A percentile compares a stretch with the other conserved stretches of the same genome.
These are phyloP conservation scores for Aspergillus latus DNA, from an alignment of 2,329 filamentous ascomycete genomes.

Conservation along the genomic window DNA sequence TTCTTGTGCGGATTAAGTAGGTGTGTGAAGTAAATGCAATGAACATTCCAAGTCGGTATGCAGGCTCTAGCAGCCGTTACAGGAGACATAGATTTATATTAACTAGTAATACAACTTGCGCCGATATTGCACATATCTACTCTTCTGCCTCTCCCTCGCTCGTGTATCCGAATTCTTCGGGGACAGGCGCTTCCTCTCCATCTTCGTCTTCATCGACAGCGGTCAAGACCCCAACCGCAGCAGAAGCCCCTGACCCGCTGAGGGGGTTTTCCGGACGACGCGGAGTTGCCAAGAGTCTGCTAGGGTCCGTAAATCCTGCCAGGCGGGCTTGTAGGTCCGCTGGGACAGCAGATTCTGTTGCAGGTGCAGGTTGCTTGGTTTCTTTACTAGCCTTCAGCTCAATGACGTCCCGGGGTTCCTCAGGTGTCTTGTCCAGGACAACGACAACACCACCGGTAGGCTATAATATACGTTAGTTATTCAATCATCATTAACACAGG, in stretches of 20 bases:
- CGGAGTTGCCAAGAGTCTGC: constrained; percentile 33
- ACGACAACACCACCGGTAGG: constrained; percentile 91
- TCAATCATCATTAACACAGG: neutral
- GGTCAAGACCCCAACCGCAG: constrained; percentile 76
- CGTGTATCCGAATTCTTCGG: constrained; percentile 49
- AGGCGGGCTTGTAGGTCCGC: constrained; percentile 41
- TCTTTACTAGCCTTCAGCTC: constrained; percentile 90
- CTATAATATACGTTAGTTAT: constrained; percentile 45
- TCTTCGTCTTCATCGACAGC: constrained; percentile 73
- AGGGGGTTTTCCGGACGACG: constrained; percentile 28
- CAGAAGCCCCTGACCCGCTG: constrained; percentile 57
- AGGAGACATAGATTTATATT: constrained; percentile 33
- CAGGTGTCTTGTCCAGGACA: constrained; percentile 79
- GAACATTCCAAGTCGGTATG: constrained; percentile 16
- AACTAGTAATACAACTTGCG: constrained; percentile 40
- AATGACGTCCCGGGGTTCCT: constrained; percentile 74
- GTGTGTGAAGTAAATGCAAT: neutral
- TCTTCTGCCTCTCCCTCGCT: constrained; percentile 40
- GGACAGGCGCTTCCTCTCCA: constrained; percentile 49
- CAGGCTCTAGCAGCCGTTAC: constrained; percentile 15
- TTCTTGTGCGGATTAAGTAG: too few species aligned
- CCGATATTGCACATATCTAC: constrained; percentile 21
- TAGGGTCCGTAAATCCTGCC: constrained; percentile 39
- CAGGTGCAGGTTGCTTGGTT: constrained; percentile 42
- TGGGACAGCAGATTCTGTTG: constrained; percentile 25